Evolutionary conservation across 164 flowering plant species (phyloP).

Genomic region (Macadamia tetraphylla): DNA sequence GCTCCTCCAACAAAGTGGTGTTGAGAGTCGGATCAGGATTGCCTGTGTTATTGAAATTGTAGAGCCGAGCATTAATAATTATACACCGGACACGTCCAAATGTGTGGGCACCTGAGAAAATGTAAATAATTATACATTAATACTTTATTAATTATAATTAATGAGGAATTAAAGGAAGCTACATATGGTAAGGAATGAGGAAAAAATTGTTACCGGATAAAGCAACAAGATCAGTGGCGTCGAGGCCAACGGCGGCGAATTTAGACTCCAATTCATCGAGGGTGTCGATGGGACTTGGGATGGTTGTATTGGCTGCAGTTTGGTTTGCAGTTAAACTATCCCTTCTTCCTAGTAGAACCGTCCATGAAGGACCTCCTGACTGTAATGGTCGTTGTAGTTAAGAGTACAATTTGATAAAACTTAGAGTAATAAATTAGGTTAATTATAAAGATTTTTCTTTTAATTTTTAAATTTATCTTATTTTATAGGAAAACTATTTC

Average conservation of each 20-base stretch:
- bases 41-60: constrained; percentile 26
- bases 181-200: too few species aligned
- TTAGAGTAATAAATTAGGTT: too few species aligned
- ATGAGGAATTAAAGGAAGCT: too few species aligned
- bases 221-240: constrained; percentile 32
- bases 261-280: constrained; percentile 10
- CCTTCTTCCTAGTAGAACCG: constrained; percentile 31
- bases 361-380: constrained; percentile 34
- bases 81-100: constrained; percentile 18
- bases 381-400: not conserved
- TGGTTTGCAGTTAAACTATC: constrained; percentile 28
- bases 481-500: too few species aligned
- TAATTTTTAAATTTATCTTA: too few species aligned
- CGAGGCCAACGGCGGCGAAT: constrained; percentile 29
- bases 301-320: constrained; percentile 12
- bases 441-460: too few species aligned
- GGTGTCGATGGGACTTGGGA: constrained; percentile 18
- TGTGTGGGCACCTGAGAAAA: constrained; percentile 19
- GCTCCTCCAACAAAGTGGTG: constrained; percentile 21
- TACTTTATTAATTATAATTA: too few species aligned
- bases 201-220: constrained; percentile 27
- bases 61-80: constrained; percentile 24
- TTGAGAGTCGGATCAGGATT: constrained; percentile 35
- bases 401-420: too few species aligned
- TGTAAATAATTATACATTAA: too few species aligned